Conservation (phyloP, 1,284 basidiomycete genomes). For the Polyporus tsugae region DNA sequence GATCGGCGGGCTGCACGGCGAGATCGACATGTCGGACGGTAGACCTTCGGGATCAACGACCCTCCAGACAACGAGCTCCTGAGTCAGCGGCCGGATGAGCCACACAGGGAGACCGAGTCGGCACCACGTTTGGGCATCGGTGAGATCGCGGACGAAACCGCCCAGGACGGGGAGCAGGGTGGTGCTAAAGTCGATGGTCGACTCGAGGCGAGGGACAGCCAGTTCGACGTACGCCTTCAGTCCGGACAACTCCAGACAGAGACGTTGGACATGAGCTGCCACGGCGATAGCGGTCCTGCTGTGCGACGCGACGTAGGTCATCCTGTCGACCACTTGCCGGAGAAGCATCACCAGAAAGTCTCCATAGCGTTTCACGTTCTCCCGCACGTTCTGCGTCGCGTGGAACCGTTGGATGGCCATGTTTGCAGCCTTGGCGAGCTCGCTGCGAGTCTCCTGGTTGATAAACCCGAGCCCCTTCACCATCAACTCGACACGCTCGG, state of each 20-base stretch:
- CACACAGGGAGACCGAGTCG: constrained; percentile 13
- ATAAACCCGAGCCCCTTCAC: constrained; percentile 14
- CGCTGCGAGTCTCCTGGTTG: not conserved
- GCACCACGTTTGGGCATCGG: constrained; percentile 2
- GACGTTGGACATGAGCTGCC: constrained; percentile 16
- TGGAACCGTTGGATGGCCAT: not conserved
- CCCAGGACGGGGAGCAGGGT: constrained; percentile 7
- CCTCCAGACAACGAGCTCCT: constrained; percentile 4
- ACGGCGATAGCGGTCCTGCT: constrained; percentile 5
- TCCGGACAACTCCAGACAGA: constrained; percentile 12
- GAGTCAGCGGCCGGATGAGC: constrained; percentile 12
- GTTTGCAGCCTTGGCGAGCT: not conserved
- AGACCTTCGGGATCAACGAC: not conserved
- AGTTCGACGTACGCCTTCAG: constrained; percentile 3
- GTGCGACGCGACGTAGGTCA: constrained; percentile 7
- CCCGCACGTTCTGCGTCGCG: not conserved
- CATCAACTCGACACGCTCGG: not conserved
- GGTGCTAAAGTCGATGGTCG: not conserved
- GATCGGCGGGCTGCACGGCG: constrained; percentile 6
- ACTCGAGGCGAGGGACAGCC: not conserved
- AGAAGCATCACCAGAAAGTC: constrained; percentile 7
- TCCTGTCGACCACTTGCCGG: constrained; percentile 9
- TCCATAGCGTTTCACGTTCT: not conserved
- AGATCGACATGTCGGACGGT: not conserved
- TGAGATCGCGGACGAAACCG: not conserved